These are phyloP conservation scores for Diplosphaera chodatii DNA, from an alignment of 139 green algal species.

Conservation along the genomic window DNA sequence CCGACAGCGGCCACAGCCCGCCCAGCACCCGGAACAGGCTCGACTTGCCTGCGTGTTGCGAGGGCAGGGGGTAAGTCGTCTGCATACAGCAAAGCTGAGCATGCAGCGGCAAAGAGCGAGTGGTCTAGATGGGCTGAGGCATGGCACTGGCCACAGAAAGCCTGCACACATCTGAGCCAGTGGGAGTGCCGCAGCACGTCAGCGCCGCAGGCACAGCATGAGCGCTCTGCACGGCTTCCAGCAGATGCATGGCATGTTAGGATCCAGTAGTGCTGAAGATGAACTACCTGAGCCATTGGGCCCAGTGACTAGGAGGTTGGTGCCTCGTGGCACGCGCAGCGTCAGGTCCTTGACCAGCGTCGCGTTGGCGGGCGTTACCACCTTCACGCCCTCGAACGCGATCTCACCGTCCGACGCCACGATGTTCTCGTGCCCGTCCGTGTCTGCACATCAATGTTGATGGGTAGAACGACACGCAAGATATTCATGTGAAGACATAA, in stretches of 20 bases:
- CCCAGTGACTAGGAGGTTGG: constrained; percentile 73
- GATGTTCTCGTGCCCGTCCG: background rate
- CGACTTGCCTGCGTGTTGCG: constrained; percentile 39
- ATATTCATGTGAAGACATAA: background rate
- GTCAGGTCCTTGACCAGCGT: constrained; percentile 49
- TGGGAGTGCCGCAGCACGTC: no score
- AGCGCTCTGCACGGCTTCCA: no score
- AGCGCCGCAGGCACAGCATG: no score
- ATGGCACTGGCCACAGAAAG: no score
- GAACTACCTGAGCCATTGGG: constrained; percentile 43
- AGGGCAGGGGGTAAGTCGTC: no score
- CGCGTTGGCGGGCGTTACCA: constrained; percentile 56
- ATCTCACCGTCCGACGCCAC: constrained; percentile 38
- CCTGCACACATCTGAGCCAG: no score
- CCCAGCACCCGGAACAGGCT: constrained; percentile 61
- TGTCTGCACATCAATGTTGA: background rate
- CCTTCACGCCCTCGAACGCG: constrained; percentile 55
- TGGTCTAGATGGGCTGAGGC: no score
- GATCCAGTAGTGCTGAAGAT: no score
- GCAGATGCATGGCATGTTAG: no score
- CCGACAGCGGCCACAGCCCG: constrained; percentile 56
- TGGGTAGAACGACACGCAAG: no score
- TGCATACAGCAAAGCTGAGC: background rate
- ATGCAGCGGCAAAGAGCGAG: no score
- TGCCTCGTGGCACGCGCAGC: constrained; percentile 49